These are phyloP conservation scores for Clarireedia hainanense DNA, from an alignment of 2,329 filamentous ascomycete genomes.

Conservation along the genomic window DNA sequence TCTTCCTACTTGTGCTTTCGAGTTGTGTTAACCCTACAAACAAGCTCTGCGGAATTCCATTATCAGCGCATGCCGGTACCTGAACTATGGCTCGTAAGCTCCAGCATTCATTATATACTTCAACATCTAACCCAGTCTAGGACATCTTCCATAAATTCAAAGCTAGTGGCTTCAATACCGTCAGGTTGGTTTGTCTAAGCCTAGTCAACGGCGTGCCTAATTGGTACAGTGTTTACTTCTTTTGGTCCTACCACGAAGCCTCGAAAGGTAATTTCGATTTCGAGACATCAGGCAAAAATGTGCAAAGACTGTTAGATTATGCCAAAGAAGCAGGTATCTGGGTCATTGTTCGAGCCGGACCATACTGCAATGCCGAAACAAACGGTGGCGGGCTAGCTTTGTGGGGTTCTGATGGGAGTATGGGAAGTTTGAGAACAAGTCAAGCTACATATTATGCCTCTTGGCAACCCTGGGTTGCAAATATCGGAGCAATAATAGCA, in stretches of 20 bases:
- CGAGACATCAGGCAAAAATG: conserved; percentile 40
- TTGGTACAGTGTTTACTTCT: conserved; percentile 36
- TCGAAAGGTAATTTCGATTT: conserved; percentile 41
- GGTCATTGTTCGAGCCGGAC: conserved; percentile 42
- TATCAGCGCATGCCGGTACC: conserved; percentile 46
- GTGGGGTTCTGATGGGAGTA: conserved; percentile 39
- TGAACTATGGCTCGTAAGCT: conserved; percentile 38
- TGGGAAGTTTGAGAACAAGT: conserved; percentile 36
- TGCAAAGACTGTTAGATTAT: conserved; percentile 42
- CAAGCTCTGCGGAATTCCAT: conserved; percentile 38
- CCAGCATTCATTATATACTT: not conserved
- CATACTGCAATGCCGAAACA: conserved; percentile 45
- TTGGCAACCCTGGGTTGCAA: conserved; percentile 40
- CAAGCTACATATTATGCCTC: conserved; percentile 36
- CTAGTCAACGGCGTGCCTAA: conserved; percentile 7
- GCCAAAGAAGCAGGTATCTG: conserved; percentile 45
- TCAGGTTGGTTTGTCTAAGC: conserved; percentile 30
- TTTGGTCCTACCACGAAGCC: conserved; percentile 42
- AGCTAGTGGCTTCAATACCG: conserved; percentile 44
- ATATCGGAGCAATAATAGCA: conserved; percentile 40
- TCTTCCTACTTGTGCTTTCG: too few relatives aligned
- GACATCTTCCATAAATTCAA: conserved; percentile 48
- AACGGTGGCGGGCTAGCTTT: conserved; percentile 39
- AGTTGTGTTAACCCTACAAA: conserved; percentile 5
- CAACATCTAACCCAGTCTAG: conserved; percentile 23